A percentile compares a stretch with the other conserved stretches of the same genome.
These are phyloP conservation scores for Globisporangium echinulatum DNA, from an alignment of 352 stramenopile genomes.

Conservation along the genomic window DNA sequence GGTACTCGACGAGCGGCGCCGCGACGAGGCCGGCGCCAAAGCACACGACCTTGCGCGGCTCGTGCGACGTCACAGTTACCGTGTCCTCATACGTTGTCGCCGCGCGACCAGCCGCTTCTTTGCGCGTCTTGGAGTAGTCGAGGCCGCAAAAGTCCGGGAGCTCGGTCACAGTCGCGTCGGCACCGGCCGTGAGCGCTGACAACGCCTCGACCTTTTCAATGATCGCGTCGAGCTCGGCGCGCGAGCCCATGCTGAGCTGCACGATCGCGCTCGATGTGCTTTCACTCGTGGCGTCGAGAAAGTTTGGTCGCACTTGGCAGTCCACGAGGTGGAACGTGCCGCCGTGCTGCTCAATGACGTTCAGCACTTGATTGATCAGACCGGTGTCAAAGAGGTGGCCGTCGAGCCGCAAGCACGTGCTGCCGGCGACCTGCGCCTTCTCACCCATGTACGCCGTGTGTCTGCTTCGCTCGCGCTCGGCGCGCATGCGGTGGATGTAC, in stretches of 20 bases:
- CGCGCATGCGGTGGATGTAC: conserved; percentile 91
- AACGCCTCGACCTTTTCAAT: conserved; percentile 84
- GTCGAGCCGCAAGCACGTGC: conserved; percentile 75
- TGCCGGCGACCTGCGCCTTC: conserved; percentile 68
- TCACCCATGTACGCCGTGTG: conserved; percentile 58
- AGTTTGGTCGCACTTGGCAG: conserved; percentile 86
- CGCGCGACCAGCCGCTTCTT: conserved; percentile 42
- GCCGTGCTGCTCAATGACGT: conserved; percentile 88
- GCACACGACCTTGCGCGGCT: conserved; percentile 82
- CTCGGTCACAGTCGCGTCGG: conserved; percentile 81
- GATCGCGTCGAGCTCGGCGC: conserved; percentile 75
- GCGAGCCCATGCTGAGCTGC: conserved; percentile 73
- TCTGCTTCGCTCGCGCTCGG: conserved; percentile 68
- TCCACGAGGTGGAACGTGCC: conserved; percentile 90
- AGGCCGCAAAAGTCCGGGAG: conserved; percentile 72
- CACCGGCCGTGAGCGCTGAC: conserved; percentile 74
- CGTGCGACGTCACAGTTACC: conserved; percentile 32
- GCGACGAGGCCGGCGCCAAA: conserved; percentile 84
- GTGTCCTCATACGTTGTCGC: conserved; percentile 12
- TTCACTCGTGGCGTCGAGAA: conserved; percentile 25
- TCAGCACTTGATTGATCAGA: conserved; percentile 94
- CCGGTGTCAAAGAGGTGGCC: conserved; percentile 96
- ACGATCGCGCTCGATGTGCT: conserved; percentile 71
- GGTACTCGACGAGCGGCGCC: conserved; percentile 80
- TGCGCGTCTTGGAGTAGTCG: conserved; percentile 64